phyloP scores from a whole-genome alignment of 768 basidiomycete genomes.

The Termitomyces sp. region DNA sequence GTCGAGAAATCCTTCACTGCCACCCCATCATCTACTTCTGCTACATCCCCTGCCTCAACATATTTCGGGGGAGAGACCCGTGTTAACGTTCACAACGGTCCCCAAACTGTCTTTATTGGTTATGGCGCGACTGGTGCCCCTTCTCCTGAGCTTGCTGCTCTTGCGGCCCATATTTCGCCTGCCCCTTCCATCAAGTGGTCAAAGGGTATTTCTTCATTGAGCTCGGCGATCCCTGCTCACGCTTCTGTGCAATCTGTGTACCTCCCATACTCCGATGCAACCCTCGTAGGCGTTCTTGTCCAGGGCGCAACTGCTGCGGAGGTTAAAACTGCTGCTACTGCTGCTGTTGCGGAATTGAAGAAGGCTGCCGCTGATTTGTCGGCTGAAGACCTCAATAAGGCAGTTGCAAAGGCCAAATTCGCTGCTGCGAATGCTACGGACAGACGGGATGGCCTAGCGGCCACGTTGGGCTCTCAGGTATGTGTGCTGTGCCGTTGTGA shows the following conservation, averaged over 20 bases:
- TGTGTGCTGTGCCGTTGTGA: constrained; percentile 3
- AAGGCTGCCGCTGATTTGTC: constrained; percentile 53
- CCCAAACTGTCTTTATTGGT: constrained; percentile 82
- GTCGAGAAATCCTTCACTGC: constrained; percentile 61
- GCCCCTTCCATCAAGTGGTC: constrained; percentile 85
- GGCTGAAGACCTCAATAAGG: constrained; percentile 70
- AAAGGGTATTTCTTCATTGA: constrained; percentile 61
- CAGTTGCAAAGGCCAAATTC: constrained; percentile 88
- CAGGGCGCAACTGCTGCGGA: constrained; percentile 58
- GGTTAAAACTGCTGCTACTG: constrained; percentile 63
- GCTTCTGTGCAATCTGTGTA: constrained; percentile 69
- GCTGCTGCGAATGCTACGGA: constrained; percentile 67
- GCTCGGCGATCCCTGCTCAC: constrained; percentile 49
- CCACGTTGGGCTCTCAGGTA: constrained; percentile 61
- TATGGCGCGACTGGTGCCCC: constrained; percentile 69
- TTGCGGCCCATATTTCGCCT: constrained; percentile 78
- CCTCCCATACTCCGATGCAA: constrained; percentile 88
- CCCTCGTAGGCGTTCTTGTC: constrained; percentile 78
- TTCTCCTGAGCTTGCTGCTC: constrained; percentile 67
- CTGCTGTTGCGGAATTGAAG: constrained; percentile 64
- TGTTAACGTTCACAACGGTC: constrained; percentile 50
- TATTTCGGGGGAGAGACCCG: constrained; percentile 87
- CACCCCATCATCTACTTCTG: constrained; percentile 30
- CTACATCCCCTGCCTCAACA: constrained; percentile 29
- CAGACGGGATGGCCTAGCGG: constrained; percentile 58